Evolutionary conservation across 2,329 filamentous ascomycete genomes (phyloP), one percentile per base, ranked within the genome.

Genomic region (Alternaria brassicae): DNA sequence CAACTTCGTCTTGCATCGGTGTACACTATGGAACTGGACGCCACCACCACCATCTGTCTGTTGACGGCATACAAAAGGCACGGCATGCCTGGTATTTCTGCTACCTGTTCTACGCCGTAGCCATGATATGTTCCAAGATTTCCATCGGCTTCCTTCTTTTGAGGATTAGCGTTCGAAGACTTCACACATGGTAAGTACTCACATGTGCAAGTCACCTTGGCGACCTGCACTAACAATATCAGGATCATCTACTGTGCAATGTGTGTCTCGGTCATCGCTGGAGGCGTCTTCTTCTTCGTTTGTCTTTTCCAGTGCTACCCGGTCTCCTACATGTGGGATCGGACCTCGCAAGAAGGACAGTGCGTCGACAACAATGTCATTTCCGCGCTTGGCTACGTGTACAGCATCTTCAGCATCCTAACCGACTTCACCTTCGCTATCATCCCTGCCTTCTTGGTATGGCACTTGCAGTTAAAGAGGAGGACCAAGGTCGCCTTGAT

Each of bases 281-380:
- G 75, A 27, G 54, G 69, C 10, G 64, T 72, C 28, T 79, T 79
- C 63, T 82, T 83, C 72, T 80, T 84, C 63, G 70, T 84, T 56
- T 78, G 81, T 17, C 60, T 82, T 0, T 81, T 86, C 51, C 84
- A 85, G 62, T 86, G 84, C 73, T 70, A 70, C 1, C 84, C 84
- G 0, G 65, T 81, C 1, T 78, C 76, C 1, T 82, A 79, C 62
- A 85, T 85, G 66, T 86, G 84, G 82, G 69, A 75, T 12, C 79
- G 78, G 59, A 67, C 78, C 12, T 44, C 53, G 15, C 67, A 71
- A 3, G 45, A 67, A 0, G 82, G 82, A 2, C 74, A 66, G 1
- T 85, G 84, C 62, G 70, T 82, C 37, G 62, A 79, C 53, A 71
- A 70, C 9, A 68, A 72, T 2, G 68, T 81, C 23, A 77, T 83